A percentile compares a stretch with the other conserved stretches of the same genome.
Conservation (phyloP, 345 rosid species). For the Mercurialis annua region DNA sequence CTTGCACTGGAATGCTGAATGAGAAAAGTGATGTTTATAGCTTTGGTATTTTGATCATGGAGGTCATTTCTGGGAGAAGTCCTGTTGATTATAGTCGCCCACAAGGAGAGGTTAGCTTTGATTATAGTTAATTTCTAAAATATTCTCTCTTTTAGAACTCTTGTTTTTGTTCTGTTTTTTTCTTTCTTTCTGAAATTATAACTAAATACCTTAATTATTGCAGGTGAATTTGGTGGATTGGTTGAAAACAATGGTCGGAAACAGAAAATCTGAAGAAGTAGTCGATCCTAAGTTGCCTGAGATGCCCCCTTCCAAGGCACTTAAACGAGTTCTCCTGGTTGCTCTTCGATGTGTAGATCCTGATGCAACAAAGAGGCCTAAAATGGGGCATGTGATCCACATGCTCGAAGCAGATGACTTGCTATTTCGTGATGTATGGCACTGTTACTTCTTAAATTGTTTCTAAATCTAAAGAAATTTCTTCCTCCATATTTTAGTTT, state of each 20-base stretch:
- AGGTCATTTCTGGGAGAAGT: slow-evolving; percentile 78
- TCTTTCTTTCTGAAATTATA: slow-evolving; percentile 8
- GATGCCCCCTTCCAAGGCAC: slow-evolving; percentile 84
- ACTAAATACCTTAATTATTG: slow-evolving; percentile 20
- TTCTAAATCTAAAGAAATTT: neutral
- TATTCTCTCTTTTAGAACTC: neutral
- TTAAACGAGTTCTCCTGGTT: slow-evolving; percentile 75
- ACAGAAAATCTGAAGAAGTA: slow-evolving; percentile 81
- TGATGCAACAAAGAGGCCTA: slow-evolving; percentile 90
- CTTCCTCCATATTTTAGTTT: neutral
- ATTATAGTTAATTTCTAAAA: neutral
- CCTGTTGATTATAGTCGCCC: slow-evolving; percentile 90
- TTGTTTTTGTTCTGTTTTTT: slow-evolving; percentile 1
- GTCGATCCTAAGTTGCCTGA: slow-evolving; percentile 82
- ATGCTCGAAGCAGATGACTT: slow-evolving; percentile 98
- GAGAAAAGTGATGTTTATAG: slow-evolving; percentile 95
- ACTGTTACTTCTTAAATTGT: slow-evolving; percentile 1
- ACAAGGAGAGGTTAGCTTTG: slow-evolving; percentile 70
- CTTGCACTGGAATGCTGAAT: slow-evolving; percentile 93
- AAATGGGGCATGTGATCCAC: slow-evolving; percentile 95
- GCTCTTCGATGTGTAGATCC: slow-evolving; percentile 96
- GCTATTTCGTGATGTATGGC: slow-evolving; percentile 71
- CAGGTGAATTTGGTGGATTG: slow-evolving; percentile 95
- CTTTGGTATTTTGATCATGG: slow-evolving; percentile 91
- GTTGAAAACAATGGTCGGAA: slow-evolving; percentile 85